Percentiles rank a stretch among this genome's conserved stretches.
phyloP scores from a whole-genome alignment of 2,329 filamentous ascomycete genomes.

The Claviceps pusilla region DNA sequence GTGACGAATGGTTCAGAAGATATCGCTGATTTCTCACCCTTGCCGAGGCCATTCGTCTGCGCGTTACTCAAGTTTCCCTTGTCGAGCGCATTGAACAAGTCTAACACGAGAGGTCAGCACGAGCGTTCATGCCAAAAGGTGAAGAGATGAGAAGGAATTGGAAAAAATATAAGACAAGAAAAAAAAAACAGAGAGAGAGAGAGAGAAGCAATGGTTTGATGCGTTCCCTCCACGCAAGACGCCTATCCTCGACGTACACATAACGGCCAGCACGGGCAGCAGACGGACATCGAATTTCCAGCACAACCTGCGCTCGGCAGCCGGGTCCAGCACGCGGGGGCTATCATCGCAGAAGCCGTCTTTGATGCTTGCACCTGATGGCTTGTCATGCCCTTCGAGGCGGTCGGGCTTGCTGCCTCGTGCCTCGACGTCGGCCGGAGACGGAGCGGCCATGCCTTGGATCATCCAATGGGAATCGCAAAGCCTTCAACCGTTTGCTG shows the following conservation, averaged over 20 bases:
- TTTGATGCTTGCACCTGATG: constrained; percentile 1
- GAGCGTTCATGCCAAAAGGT: background rate
- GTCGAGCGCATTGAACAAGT: constrained; percentile 34
- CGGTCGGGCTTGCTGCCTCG: background rate
- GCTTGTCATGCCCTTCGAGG: background rate
- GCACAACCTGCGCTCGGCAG: constrained; percentile 34
- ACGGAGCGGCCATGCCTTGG: no score
- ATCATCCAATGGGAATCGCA: no score
- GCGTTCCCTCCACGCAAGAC: no score
- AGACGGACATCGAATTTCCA: constrained; percentile 40
- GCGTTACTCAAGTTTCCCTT: constrained; percentile 34
- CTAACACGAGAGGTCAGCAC: constrained; percentile 7
- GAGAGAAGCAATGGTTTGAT: no score
- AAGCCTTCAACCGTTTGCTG: no score
- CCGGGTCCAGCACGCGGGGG: constrained; percentile 20
- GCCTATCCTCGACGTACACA: constrained; percentile 23
- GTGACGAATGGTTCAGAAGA: no score
- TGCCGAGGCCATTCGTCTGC: constrained; percentile 33
- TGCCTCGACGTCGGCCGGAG: no score
- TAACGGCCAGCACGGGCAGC: constrained; percentile 37
- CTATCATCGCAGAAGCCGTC: constrained; percentile 9
- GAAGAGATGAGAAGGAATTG: background rate
- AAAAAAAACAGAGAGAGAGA: background rate
- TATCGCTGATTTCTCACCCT: constrained; percentile 11
- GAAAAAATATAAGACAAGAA: no score